Evolutionary conservation across 2,329 filamentous ascomycete genomes (phyloP).

Genomic region (Periconia sp.): DNA sequence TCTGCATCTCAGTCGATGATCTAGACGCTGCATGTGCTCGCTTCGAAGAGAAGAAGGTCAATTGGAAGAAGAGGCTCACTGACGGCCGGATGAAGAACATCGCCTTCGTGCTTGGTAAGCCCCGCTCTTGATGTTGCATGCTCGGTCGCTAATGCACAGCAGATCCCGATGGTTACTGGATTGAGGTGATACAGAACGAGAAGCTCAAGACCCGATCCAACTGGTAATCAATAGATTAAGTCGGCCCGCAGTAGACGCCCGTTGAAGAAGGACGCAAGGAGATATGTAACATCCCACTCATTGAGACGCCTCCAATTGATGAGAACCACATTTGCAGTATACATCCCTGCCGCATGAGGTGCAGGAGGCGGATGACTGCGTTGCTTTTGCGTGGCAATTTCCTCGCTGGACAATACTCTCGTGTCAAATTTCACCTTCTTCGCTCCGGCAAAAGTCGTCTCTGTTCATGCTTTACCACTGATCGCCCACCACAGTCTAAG

Average conservation of each 20-base stretch:
- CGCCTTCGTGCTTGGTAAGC: conserved; percentile 77
- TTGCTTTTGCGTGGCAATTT: neutral
- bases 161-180: conserved; percentile 83
- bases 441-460: neutral
- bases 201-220: conserved; percentile 57
- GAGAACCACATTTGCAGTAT: neutral
- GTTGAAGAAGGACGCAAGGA: neutral
- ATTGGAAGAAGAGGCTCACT: conserved; percentile 94
- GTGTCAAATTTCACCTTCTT: neutral
- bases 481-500: too few species aligned
- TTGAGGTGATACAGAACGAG: conserved; percentile 80
- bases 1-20: conserved; percentile 87
- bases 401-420: neutral
- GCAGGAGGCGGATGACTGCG: neutral
- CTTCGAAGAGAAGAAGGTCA: conserved; percentile 80
- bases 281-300: neutral
- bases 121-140: neutral
- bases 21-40: conserved; percentile 85
- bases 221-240: conserved; percentile 35
- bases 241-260: neutral
- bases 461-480: neutral
- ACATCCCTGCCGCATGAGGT: neutral
- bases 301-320: neutral
- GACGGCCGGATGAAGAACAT: conserved; percentile 93
- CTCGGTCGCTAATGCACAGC: conserved; percentile 16